These are phyloP conservation scores for Cerrena zonata DNA, from an alignment of 1,284 basidiomycete species.

Conservation along the genomic window DNA sequence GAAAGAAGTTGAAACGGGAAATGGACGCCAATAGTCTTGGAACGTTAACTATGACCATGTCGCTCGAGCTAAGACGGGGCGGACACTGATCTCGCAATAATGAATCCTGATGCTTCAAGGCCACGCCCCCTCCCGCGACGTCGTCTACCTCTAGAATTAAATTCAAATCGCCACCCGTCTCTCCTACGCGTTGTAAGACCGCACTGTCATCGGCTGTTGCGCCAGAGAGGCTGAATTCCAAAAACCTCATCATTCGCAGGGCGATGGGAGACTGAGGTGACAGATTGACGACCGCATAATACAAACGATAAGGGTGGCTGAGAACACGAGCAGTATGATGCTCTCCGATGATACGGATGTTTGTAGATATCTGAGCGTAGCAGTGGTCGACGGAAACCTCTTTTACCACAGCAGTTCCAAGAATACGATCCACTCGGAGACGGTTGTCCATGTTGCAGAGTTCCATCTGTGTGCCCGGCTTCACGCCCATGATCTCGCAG, in stretches of 20 bases:
- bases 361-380: slow-evolving; percentile 4
- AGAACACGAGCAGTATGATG: slow-evolving; percentile 6
- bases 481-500: slow-evolving; percentile 9
- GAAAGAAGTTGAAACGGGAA: slow-evolving; percentile 10
- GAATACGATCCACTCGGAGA: background rate
- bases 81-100: background rate
- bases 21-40: slow-evolving; percentile 6
- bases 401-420: slow-evolving; percentile 8
- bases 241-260: background rate
- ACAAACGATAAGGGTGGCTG: slow-evolving; percentile 1
- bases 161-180: background rate
- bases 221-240: background rate
- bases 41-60: slow-evolving; percentile 6
- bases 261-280: background rate
- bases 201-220: background rate
- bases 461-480: slow-evolving; percentile 7
- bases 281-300: slow-evolving; percentile 1
- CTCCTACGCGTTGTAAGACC: background rate
- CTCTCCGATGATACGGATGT: background rate
- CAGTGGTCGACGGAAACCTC: slow-evolving; percentile 5
- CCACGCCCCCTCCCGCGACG: slow-evolving; percentile 5
- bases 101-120: slow-evolving; percentile 5
- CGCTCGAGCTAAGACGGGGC: slow-evolving; percentile 2
- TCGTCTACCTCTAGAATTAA: slow-evolving; percentile 8
- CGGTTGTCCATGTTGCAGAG: slow-evolving; percentile 6